Base-by-base conservation (phyloP, 805 yeast genomes). In the Teunomyces stri region DNA sequence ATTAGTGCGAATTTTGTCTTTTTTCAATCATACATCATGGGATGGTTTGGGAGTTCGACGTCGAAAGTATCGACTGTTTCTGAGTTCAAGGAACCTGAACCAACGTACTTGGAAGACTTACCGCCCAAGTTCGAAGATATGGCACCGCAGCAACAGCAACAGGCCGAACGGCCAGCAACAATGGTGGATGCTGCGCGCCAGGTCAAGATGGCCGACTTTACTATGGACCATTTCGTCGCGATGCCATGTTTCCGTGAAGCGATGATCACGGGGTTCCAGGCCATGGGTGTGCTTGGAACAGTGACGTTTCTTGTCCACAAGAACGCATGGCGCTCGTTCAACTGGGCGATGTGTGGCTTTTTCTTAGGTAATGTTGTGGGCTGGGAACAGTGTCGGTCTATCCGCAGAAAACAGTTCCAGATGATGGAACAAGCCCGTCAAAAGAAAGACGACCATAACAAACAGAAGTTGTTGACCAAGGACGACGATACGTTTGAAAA, bases 371-470 rank as follows among this genome's bases (percentile, higher is more conserved):
- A 88, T 39, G 75, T 87, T 0, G 82, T 87, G 22, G 88, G 96
- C 1, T 91, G 96, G 96, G 97, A 91, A 62, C 96, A 89, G 66
- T 91, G 98, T 64, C 75, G 96, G 49, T 74, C 81, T 42, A 75
- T 81, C 41, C 75, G 96, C 62, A 75, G 84, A 58, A 78, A 80
- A 52, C 81, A 87, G 46, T 76, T 81, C 61, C 78, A 79, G 50
- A 82, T 84, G 48, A 85, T 91, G 42, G 82, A 80, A 48, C 66
- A 78, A 58, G 96, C 96, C 0, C 83, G 81, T 56, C 79, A 78
- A 48, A 72, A 55, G 47, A 73, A 64, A 44, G 60, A 53, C 47
- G 72, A 68, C 42, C 70, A 65, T 51, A 62, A 64, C 48, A 53
- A 50, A 28, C 61, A 62, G 56, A 66, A 65, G 53, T 59, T 65